A percentile compares a stretch with the other conserved stretches of the same genome.
phyloP scores from a whole-genome alignment of 2,329 filamentous ascomycete species.

The Penicillium sp. region DNA sequence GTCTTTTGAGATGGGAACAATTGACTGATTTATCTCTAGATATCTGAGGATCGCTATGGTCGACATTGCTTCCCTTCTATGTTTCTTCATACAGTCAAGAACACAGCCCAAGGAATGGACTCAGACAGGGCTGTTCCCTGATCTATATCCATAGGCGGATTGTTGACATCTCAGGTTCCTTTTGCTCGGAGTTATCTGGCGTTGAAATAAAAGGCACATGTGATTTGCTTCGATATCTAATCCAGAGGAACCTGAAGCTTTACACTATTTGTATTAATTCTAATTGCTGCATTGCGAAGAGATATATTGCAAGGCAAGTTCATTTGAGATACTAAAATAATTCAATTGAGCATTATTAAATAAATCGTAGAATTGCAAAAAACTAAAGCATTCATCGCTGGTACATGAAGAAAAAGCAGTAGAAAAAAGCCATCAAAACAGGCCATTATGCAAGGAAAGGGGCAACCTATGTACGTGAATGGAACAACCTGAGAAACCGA shows the following conservation, averaged over 20 bases:
- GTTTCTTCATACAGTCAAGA: conserved; percentile 28
- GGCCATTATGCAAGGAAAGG: background rate
- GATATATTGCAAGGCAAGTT: background rate
- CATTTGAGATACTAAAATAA: background rate
- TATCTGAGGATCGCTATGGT: conserved; percentile 16
- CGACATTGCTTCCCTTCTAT: conserved; percentile 27
- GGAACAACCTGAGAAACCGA: background rate
- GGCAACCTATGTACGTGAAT: conserved; percentile 9
- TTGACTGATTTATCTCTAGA: conserved; percentile 7
- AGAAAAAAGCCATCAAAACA: background rate
- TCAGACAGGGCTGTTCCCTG: conserved; percentile 21
- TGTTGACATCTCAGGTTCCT: background rate
- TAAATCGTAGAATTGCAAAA: background rate
- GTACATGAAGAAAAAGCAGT: background rate
- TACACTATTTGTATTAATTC: background rate
- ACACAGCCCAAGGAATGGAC: conserved; percentile 17
- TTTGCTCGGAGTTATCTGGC: background rate
- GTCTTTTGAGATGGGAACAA: background rate
- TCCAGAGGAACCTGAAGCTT: background rate
- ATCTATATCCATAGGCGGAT: background rate
- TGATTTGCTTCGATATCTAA: background rate
- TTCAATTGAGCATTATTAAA: background rate
- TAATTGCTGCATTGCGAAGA: background rate
- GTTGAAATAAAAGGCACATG: background rate
- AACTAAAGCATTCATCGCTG: background rate